These are phyloP conservation scores for Xylariales sp. DNA, from an alignment of 2,329 filamentous ascomycete genomes.

Conservation along the genomic window DNA sequence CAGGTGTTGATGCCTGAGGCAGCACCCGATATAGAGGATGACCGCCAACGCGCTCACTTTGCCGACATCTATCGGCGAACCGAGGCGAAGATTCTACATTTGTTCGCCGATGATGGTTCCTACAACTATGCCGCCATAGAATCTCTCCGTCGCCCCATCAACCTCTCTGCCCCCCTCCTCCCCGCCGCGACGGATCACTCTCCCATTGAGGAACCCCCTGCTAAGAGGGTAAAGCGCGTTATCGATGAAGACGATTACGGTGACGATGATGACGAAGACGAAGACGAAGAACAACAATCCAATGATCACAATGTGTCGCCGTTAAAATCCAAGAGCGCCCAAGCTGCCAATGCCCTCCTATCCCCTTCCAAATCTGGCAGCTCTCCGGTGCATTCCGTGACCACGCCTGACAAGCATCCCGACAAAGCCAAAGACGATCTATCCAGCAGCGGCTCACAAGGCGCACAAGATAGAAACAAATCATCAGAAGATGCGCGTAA, in stretches of 20 bases:
- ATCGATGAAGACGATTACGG: slow-evolving; percentile 86
- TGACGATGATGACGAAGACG: slow-evolving; percentile 76
- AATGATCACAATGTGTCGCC: slow-evolving; percentile 47
- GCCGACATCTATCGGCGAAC: slow-evolving; percentile 71
- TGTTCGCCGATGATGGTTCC: slow-evolving; percentile 62
- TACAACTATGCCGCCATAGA: slow-evolving; percentile 51
- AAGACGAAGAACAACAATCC: slow-evolving; percentile 58
- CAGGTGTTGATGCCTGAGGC: slow-evolving; percentile 54
- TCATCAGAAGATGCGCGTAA: slow-evolving; percentile 85
- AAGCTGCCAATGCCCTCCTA: slow-evolving; percentile 53
- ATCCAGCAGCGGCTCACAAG: slow-evolving; percentile 34
- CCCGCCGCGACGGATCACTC: slow-evolving; percentile 56
- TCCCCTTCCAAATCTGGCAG: slow-evolving; percentile 69
- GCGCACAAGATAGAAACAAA: slow-evolving; percentile 46
- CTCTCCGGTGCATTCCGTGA: slow-evolving; percentile 59
- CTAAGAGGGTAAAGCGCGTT: slow-evolving; percentile 71
- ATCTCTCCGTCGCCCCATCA: slow-evolving; percentile 42
- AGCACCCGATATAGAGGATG: slow-evolving; percentile 58
- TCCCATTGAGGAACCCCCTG: slow-evolving; percentile 54
- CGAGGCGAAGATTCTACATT: slow-evolving; percentile 69
- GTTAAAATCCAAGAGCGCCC: slow-evolving; percentile 44
- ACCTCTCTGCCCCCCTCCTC: slow-evolving; percentile 34
- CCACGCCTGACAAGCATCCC: slow-evolving; percentile 54
- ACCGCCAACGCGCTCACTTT: slow-evolving; percentile 70
- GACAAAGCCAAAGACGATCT: slow-evolving; percentile 50